A percentile compares a stretch with the other conserved stretches of the same genome.
These are phyloP conservation scores for Phytophthora rubi DNA, from an alignment of 352 stramenopile species.

Conservation along the genomic window DNA sequence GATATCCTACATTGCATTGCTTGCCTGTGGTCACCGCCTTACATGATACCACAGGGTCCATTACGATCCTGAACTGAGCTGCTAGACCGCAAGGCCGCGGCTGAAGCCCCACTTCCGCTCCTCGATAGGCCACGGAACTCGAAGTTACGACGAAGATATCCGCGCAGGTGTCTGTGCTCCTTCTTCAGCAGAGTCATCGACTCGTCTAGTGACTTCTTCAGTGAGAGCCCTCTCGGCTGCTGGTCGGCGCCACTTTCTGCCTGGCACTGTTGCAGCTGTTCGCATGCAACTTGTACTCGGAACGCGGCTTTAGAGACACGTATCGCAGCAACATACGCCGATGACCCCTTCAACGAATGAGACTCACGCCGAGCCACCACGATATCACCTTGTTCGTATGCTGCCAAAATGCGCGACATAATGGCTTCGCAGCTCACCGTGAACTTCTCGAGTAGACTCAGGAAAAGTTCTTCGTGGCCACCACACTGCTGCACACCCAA, in stretches of 20 bases:
- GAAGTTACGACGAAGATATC: constrained; percentile 86
- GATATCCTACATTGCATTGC: constrained; percentile 34
- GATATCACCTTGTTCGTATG: constrained; percentile 57
- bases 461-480: constrained; percentile 77
- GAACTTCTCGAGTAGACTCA: constrained; percentile 85
- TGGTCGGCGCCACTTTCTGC: constrained; percentile 32
- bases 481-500: constrained; percentile 82
- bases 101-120: constrained; percentile 28
- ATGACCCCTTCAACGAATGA: constrained; percentile 84
- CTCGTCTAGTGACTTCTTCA: constrained; percentile 37
- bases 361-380: constrained; percentile 63
- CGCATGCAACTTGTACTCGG: constrained; percentile 78
- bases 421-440: constrained; percentile 59
- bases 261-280: constrained; percentile 62
- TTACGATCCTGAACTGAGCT: constrained; percentile 30
- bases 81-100: constrained; percentile 10
- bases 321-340: constrained; percentile 78
- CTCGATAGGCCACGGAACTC: constrained; percentile 53
- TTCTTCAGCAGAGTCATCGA: constrained; percentile 54
- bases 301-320: constrained; percentile 83
- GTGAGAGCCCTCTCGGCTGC: constrained; percentile 18
- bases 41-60: constrained; percentile 46
- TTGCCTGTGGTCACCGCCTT: background rate
- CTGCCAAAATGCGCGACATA: constrained; percentile 61
- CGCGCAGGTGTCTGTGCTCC: constrained; percentile 67